phyloP scores from a whole-genome alignment of 495 filamentous ascomycete genomes.

The Bombardia bombarda region DNA sequence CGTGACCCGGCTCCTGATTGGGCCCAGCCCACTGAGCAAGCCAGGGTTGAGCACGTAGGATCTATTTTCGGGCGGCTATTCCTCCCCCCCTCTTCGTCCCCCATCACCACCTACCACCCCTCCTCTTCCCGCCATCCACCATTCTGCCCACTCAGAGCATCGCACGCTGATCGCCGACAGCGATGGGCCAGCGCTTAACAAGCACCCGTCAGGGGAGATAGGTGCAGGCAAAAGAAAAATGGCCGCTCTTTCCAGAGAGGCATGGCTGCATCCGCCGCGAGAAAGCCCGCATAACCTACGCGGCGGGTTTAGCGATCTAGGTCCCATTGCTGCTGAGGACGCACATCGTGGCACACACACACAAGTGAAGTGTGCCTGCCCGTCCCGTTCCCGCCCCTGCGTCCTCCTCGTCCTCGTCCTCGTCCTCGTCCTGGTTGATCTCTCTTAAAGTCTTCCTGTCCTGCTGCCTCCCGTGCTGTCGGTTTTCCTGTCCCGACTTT shows the following conservation, averaged over 20 bases:
- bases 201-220: too few relatives aligned
- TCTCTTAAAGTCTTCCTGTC: neutral
- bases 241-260: too few relatives aligned
- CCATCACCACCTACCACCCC: neutral
- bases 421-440: too few relatives aligned
- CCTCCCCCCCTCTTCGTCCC: conserved; percentile 2
- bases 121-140: conserved; percentile 6
- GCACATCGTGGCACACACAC: too few relatives aligned
- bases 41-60: conserved; percentile 3
- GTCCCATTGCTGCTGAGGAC: too few relatives aligned
- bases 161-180: neutral
- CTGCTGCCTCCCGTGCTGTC: neutral
- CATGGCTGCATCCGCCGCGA: too few relatives aligned
- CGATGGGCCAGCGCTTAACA: conserved; percentile 1
- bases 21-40: neutral
- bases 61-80: conserved; percentile 25
- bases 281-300: too few relatives aligned
- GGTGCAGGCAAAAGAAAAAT: too few relatives aligned
- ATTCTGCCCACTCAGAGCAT: conserved; percentile 12
- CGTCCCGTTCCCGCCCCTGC: neutral
- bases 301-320: too few relatives aligned
- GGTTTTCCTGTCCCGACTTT: neutral
- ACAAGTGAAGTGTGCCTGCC: neutral
- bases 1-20: conserved; percentile 21
- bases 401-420: neutral